Evolutionary conservation across 345 rosid genomes (phyloP), one percentile per base, ranked within the genome.

Genomic region (Fremontodendron californicum): DNA sequence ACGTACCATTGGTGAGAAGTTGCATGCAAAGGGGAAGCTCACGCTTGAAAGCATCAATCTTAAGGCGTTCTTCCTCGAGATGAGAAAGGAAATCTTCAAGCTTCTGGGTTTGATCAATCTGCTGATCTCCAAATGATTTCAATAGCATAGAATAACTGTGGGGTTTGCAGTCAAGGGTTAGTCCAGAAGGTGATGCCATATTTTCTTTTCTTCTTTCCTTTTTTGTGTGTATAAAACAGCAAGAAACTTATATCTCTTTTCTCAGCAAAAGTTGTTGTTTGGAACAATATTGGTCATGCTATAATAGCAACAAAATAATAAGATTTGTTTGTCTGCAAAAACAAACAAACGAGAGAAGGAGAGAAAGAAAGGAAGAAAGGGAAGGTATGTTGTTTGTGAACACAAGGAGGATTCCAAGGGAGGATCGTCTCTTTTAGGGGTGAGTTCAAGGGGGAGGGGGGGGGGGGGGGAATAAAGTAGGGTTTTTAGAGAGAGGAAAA

Each of bases 21-120:
- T 96, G 98, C 98, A 96, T 94, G 94, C 99, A 96, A 78, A 96
- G 98, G 1, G 99, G 99, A 29, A 96, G 93, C 83, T 96, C 99
- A 9, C 99, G 97, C 83, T 96, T 96, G 87, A 96, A 92, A 31
- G 97, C 99, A 76, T 96, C 99, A 71, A 96, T 94, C 93, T 96
- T 96, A 78, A 90, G 88, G 46, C 97, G 88, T 79, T 96, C 99
- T 74, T 94, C 97, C 71, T 96, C 98, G 25, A 96, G 98, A 46
- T 82, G 89, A 78, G 89, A 78, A 25, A 96, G 91, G 81, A 90
- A 84, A 60, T 96, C 97, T 86, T 94, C 97, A 8, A 96, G 96
- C 87, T 87, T 90, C 49, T 88, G 97, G 52, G 92, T 85, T 19
- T 91, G 94, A 69, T 88, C 89, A 27, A 52, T 84, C 35, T 77